Percentiles rank a stretch among this genome's conserved stretches.
phyloP scores from a whole-genome alignment of 441 rosid genomes.

The Oxalis stricta region DNA sequence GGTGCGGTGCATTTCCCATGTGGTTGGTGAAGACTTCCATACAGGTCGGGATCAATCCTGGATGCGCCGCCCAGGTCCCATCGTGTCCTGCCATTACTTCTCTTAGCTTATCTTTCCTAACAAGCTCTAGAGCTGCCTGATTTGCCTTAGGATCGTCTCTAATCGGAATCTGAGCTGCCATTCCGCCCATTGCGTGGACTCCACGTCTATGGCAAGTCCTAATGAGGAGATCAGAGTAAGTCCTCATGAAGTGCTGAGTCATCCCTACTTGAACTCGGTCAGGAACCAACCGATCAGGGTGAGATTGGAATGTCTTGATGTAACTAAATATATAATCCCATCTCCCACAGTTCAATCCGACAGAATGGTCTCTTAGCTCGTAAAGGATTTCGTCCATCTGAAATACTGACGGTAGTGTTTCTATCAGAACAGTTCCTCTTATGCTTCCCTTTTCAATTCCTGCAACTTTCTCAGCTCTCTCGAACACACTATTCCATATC shows the following conservation, averaged over 20 bases:
- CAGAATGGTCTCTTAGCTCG: constrained; percentile 73
- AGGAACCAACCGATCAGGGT: constrained; percentile 65
- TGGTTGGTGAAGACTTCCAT: constrained; percentile 49
- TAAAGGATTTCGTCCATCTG: constrained; percentile 89
- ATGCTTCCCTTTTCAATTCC: constrained; percentile 80
- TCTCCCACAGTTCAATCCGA: constrained; percentile 82
- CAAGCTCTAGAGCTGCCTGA: constrained; percentile 68
- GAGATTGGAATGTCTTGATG: constrained; percentile 82
- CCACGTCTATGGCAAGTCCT: constrained; percentile 75
- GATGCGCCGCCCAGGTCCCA: constrained; percentile 99
- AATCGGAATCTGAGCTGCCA: constrained; percentile 94
- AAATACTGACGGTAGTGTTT: constrained; percentile 88
- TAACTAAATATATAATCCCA: constrained; percentile 97
- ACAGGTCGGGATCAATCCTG: constrained; percentile 68
- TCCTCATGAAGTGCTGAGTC: constrained; percentile 86
- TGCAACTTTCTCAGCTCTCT: constrained; percentile 71
- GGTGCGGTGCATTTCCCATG: constrained; percentile 59
- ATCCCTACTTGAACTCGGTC: constrained; percentile 75
- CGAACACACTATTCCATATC: constrained; percentile 83
- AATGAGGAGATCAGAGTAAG: constrained; percentile 86
- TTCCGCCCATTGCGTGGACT: constrained; percentile 95
- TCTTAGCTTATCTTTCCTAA: constrained; percentile 72
- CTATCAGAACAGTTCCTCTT: constrained; percentile 75
- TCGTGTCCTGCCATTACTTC: constrained; percentile 85
- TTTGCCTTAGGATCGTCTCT: constrained; percentile 69